These are phyloP conservation scores for Acidomyces sp. DNA, from an alignment of 495 filamentous ascomycete genomes.

Conservation along the genomic window DNA sequence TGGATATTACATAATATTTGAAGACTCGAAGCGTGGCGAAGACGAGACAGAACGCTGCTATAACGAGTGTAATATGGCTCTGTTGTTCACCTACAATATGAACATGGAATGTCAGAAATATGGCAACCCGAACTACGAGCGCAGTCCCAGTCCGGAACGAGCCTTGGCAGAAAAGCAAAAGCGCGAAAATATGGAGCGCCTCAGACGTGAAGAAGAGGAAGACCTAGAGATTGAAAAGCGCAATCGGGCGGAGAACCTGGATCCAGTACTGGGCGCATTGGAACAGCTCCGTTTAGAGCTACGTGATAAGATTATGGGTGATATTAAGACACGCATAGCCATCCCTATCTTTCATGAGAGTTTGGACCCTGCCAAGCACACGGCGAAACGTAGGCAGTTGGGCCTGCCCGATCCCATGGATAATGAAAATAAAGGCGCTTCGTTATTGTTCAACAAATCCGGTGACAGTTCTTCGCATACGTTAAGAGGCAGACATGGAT, in stretches of 20 bases:
- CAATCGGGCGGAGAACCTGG: slow-evolving; percentile 66
- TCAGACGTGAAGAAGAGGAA: slow-evolving; percentile 56
- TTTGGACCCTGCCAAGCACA: slow-evolving; percentile 70
- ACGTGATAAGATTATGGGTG: slow-evolving; percentile 67
- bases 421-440: slow-evolving; percentile 33
- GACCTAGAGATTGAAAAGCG: slow-evolving; percentile 80
- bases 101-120: slow-evolving; percentile 70
- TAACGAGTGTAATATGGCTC: slow-evolving; percentile 53
- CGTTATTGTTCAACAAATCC: slow-evolving; percentile 37
- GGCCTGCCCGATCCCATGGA: slow-evolving; percentile 61
- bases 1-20: slow-evolving; percentile 86
- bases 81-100: slow-evolving; percentile 87
- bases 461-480: slow-evolving; percentile 48
- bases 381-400: slow-evolving; percentile 57
- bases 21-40: slow-evolving; percentile 59
- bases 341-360: slow-evolving; percentile 69
- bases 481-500: slow-evolving; percentile 52
- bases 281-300: slow-evolving; percentile 68
- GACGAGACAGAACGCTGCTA: slow-evolving; percentile 68
- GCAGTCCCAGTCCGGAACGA: slow-evolving; percentile 46
- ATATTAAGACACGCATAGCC: slow-evolving; percentile 72
- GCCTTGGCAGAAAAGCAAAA: slow-evolving; percentile 40
- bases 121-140: slow-evolving; percentile 53
- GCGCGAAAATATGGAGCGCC: slow-evolving; percentile 40
- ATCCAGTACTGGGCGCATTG: slow-evolving; percentile 71